Percentiles rank a stretch among this genome's conserved stretches.
Conservation (phyloP, 2,329 filamentous ascomycete genomes). For the Trichoderma sp. region DNA sequence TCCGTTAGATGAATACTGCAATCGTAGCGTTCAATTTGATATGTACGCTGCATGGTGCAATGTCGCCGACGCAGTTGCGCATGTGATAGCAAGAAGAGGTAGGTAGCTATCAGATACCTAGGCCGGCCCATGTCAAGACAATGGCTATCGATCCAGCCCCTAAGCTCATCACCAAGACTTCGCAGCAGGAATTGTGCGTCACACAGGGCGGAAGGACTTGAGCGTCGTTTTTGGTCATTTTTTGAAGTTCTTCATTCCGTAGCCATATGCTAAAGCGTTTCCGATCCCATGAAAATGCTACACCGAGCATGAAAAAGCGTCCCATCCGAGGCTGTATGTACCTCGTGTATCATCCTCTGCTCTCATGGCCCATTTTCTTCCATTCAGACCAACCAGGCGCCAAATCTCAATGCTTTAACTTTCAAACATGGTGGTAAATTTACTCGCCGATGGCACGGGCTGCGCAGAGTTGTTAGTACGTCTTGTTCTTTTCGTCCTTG, state of each 20-base stretch:
- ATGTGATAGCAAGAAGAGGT: not conserved
- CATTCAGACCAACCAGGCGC: constrained; percentile 45
- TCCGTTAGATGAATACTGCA: not conserved
- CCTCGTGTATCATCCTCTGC: constrained; percentile 41
- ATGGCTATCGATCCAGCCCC: not conserved
- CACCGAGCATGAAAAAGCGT: constrained; percentile 46
- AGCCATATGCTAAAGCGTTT: constrained; percentile 45
- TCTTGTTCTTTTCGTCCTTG: not conserved
- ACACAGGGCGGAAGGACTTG: not conserved
- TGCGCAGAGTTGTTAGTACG: constrained; percentile 43
- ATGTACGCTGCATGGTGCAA: not conserved
- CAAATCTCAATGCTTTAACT: constrained; percentile 43
- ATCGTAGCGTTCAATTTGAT: not conserved
- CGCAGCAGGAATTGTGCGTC: constrained; percentile 9
- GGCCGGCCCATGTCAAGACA: not conserved
- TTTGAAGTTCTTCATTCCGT: constrained; percentile 44
- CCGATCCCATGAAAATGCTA: constrained; percentile 43
- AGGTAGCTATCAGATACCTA: not conserved
- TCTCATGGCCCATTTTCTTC: constrained; percentile 42
- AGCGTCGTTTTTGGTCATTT: constrained; percentile 31
- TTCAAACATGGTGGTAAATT: constrained; percentile 40
- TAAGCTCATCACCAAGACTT: constrained; percentile 7
- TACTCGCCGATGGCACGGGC: constrained; percentile 63
- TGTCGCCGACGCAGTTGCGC: not conserved
- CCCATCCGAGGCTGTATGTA: constrained; percentile 43